phyloP scores from a whole-genome alignment of 1,284 basidiomycete species.

The Neonothopanus nambi region DNA sequence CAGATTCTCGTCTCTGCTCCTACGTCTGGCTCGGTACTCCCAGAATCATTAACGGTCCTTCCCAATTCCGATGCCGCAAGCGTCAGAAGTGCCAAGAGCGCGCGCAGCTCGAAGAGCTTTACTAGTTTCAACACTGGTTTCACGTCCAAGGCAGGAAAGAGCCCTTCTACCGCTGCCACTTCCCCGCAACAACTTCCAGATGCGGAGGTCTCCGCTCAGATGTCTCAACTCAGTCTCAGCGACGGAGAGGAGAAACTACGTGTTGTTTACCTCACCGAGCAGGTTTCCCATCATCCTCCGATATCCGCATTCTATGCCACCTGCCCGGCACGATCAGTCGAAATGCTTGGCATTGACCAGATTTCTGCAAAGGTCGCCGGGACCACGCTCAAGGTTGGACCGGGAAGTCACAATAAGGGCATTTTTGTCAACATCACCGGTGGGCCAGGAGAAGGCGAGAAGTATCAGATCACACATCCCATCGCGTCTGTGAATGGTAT shows the following conservation, averaged over 20 bases:
- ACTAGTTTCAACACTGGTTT: conserved; percentile 52
- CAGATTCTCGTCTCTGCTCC: conserved; percentile 42
- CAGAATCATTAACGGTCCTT: conserved; percentile 27
- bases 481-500: conserved; percentile 90
- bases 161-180: conserved; percentile 59
- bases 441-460: conserved; percentile 79
- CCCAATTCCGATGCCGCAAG: conserved; percentile 52
- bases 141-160: conserved; percentile 46
- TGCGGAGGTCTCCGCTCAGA: conserved; percentile 44
- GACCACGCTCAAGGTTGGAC: conserved; percentile 79
- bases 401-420: conserved; percentile 86
- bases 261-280: conserved; percentile 74
- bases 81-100: conserved; percentile 43
- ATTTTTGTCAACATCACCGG: conserved; percentile 80
- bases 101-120: conserved; percentile 56
- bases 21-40: conserved; percentile 26
- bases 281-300: conserved; percentile 96
- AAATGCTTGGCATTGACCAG: conserved; percentile 85
- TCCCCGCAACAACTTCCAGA: conserved; percentile 44
- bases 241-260: conserved; percentile 41
- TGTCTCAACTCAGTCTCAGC: conserved; percentile 59
- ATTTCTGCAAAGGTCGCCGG: conserved; percentile 90
- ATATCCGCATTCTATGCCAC: conserved; percentile 86
- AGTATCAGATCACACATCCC: conserved; percentile 90
- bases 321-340: conserved; percentile 74